Evolutionary conservation across 2,329 filamentous ascomycete species (phyloP), one percentile per base, ranked within the genome.

Genomic region (Trichoderma aggressivum): DNA sequence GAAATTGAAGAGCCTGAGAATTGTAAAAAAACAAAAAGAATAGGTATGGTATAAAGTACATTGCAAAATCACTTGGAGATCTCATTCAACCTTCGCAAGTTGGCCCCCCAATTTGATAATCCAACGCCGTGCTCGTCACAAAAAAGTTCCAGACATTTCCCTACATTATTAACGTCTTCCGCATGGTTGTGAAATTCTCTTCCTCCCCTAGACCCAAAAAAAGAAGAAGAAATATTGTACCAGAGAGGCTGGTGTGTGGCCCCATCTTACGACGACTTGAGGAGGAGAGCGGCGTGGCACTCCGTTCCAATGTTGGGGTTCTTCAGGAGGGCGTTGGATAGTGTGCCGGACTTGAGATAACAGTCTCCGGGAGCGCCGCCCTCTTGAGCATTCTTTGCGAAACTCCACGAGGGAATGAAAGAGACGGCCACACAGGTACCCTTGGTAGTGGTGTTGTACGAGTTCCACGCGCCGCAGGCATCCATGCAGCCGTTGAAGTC

Each of bases 401-500:
- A n/a, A 7, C 66, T 61, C 66, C 66, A 69, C 16, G 16, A n/a
- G 21, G 66, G 66, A 36, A 69, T 61, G 21, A 69, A 69, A 1
- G 66, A 69, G 21, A 69, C 39, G n/a, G 56, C 66, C 7, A 50
- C 39, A 18, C 66, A 69, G 4, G 28, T 26, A 0, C 53, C 50
- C 18, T 34, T 28, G 10, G 39, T 65, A 2, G 62, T 34, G 7
- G 18, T 53, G 56, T 60, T 69, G 39, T 69, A 61, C 2, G 16
- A 28, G 30, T 69, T 69, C 55, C 56, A 69, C 14, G 24, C 66
- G 18, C 56, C 66, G 8, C 66, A 69, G 8, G 66, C 66, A 7
- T 69, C 66, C 66, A 69, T 69, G 11, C 66, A 69, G 39, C 66
- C 66, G 21, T 61, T 28, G 56, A 69, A 69, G 66, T 61, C 21